Evolutionary conservation across 2,329 filamentous ascomycete species (phyloP).

Genomic region (Xylaria sp.): DNA sequence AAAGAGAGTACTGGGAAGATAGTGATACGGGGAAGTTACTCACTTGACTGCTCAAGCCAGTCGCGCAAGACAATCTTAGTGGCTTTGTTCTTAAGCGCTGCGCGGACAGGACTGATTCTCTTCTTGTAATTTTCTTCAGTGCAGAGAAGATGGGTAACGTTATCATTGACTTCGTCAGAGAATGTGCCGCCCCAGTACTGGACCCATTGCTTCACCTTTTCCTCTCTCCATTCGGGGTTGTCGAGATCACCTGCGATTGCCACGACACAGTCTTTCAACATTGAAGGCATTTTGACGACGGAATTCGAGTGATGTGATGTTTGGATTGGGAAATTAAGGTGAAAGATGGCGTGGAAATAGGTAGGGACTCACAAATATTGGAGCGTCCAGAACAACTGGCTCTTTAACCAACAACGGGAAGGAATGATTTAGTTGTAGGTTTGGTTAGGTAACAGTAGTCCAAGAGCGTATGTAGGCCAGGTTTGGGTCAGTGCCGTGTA

Average conservation of each 20-base stretch:
- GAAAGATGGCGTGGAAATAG: not conserved
- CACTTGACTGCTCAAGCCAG: constrained; percentile 63
- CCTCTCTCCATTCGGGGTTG: constrained; percentile 55
- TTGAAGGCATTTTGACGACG: constrained; percentile 1
- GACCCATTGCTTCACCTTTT: constrained; percentile 75
- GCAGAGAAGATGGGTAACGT: constrained; percentile 79
- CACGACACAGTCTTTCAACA: constrained; percentile 65
- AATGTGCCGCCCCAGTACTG: constrained; percentile 70
- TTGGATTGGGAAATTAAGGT: not conserved
- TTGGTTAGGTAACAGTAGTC: not conserved
- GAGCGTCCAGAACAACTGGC: not conserved
- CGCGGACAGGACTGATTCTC: constrained; percentile 55
- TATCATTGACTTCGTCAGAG: constrained; percentile 59
- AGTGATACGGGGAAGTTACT: constrained; percentile 3
- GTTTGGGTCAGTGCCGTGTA: not conserved
- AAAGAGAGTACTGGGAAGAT: not conserved
- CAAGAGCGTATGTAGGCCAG: not conserved
- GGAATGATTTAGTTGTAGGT: not conserved
- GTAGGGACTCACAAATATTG: not conserved
- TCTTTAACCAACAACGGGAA: not conserved
- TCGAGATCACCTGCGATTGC: constrained; percentile 69
- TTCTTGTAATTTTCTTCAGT: constrained; percentile 70
- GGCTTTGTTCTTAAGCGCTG: constrained; percentile 53
- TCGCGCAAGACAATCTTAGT: constrained; percentile 59
- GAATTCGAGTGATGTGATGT: not conserved